Evolutionary conservation across 345 rosid genomes (phyloP).

Genomic region (Litchi chinensis): DNA sequence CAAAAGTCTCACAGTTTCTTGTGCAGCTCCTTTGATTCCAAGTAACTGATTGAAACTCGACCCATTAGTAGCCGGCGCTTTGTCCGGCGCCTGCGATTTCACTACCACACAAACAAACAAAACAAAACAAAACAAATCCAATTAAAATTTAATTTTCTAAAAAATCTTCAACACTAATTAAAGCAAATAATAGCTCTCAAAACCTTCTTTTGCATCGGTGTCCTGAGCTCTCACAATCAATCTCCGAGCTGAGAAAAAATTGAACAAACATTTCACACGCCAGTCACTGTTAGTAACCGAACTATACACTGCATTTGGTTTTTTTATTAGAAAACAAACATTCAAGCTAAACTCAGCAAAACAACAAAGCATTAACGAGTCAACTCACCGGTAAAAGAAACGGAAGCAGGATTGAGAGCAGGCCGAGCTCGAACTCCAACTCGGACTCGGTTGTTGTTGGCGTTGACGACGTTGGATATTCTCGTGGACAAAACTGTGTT

Average conservation of each 20-base stretch:
- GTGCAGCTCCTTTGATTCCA: slow-evolving; percentile 94
- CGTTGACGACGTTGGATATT: slow-evolving; percentile 33
- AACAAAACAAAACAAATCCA: background rate
- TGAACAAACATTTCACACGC: slow-evolving; percentile 4
- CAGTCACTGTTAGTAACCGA: background rate
- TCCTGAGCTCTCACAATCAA: slow-evolving; percentile 77
- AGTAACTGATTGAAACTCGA: slow-evolving; percentile 94
- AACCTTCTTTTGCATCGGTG: slow-evolving; percentile 82
- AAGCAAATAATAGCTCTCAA: background rate
- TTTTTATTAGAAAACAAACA: background rate
- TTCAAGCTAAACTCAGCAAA: background rate
- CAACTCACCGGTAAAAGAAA: slow-evolving; percentile 57
- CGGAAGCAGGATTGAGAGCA: slow-evolving; percentile 34
- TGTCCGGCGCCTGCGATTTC: slow-evolving; percentile 69
- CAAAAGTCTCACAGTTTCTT: slow-evolving; percentile 64
- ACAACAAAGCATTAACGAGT: slow-evolving; percentile 29
- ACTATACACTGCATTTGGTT: background rate
- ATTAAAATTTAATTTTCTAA: background rate
- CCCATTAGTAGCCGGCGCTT: slow-evolving; percentile 67
- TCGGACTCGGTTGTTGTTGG: slow-evolving; percentile 12
- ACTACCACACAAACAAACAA: slow-evolving; percentile 36
- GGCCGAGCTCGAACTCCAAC: slow-evolving; percentile 39
- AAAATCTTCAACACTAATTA: background rate
- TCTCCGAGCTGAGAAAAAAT: slow-evolving; percentile 59
- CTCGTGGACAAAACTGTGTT: slow-evolving; percentile 50